Evolutionary conservation across 306 rosid genomes (phyloP).

Genomic region (apple (Malus domestica)): DNA sequence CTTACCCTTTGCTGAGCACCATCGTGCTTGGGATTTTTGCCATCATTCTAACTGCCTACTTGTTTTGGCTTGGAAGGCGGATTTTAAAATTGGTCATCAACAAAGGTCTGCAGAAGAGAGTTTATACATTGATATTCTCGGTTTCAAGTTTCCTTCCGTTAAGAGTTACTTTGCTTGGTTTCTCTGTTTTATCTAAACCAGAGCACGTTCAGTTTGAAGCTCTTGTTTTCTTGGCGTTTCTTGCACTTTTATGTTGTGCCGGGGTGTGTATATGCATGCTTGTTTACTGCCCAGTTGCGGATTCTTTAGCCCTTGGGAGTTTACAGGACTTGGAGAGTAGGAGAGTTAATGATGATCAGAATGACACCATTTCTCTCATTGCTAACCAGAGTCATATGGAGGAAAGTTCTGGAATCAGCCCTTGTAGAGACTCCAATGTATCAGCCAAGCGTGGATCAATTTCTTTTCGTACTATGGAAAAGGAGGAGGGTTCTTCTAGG

Average conservation of each 20-base stretch:
- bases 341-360: slow-evolving; percentile 48
- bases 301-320: slow-evolving; percentile 82
- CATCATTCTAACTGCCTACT: slow-evolving; percentile 66
- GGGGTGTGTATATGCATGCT: slow-evolving; percentile 88
- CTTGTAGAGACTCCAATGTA: slow-evolving; percentile 57
- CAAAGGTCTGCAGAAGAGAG: slow-evolving; percentile 93
- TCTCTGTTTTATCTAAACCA: slow-evolving; percentile 73
- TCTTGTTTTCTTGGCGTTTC: slow-evolving; percentile 88
- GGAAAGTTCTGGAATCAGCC: slow-evolving; percentile 51
- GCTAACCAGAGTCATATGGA: slow-evolving; percentile 67
- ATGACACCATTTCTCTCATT: slow-evolving; percentile 67
- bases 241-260: slow-evolving; percentile 72
- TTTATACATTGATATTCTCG: slow-evolving; percentile 70
- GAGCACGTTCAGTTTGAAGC: slow-evolving; percentile 69
- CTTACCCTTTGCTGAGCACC: slow-evolving; percentile 89
- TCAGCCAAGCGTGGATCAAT: slow-evolving; percentile 78
- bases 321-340: slow-evolving; percentile 71
- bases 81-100: slow-evolving; percentile 93
- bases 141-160: slow-evolving; percentile 89
- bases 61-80: slow-evolving; percentile 94
- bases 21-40: slow-evolving; percentile 77
- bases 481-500: slow-evolving; percentile 57
- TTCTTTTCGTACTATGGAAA: slow-evolving; percentile 65
- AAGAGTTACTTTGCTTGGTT: slow-evolving; percentile 88
- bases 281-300: slow-evolving; percentile 90